Evolutionary conservation across 23 red algal genomes (phyloP).

Genomic region (Chondrus crispus): DNA sequence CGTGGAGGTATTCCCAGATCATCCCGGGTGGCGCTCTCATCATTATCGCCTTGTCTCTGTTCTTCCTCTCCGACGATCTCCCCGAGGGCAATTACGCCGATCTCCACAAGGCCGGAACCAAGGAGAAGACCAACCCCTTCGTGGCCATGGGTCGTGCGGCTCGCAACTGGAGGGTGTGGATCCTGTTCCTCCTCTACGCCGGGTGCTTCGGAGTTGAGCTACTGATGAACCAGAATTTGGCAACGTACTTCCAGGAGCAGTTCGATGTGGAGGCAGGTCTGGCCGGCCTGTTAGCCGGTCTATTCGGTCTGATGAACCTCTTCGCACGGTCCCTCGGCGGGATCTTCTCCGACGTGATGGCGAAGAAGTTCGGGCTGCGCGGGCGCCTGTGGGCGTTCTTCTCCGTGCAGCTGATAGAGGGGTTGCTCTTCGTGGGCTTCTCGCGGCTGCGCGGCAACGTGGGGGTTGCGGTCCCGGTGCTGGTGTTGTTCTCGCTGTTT

Average conservation of each 20-base stretch:
- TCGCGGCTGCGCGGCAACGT: constrained; percentile 63
- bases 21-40: constrained; percentile 65
- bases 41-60: constrained; percentile 11
- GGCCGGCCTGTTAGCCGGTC: constrained; percentile 77
- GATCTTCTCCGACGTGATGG: constrained; percentile 62
- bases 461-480: constrained; percentile 60
- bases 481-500: constrained; percentile 86
- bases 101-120: constrained; percentile 34
- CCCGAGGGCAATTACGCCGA: constrained; percentile 80
- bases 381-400: constrained; percentile 93
- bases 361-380: constrained; percentile 68
- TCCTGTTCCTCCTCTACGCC: constrained; percentile 82
- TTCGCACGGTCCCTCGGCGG: constrained; percentile 95
- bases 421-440: constrained; percentile 66
- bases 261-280: constrained; percentile 38
- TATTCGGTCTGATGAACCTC: constrained; percentile 95
- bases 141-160: constrained; percentile 61
- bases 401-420: constrained; percentile 62
- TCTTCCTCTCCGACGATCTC: constrained; percentile 89
- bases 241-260: constrained; percentile 63
- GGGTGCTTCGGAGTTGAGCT: constrained; percentile 90
- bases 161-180: constrained; percentile 67
- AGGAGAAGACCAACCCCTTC: constrained; percentile 65
- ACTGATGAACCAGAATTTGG: constrained; percentile 77
- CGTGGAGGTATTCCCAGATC: constrained; percentile 70